Conservation (phyloP, 768 basidiomycete species). For the Russula abietina region DNA sequence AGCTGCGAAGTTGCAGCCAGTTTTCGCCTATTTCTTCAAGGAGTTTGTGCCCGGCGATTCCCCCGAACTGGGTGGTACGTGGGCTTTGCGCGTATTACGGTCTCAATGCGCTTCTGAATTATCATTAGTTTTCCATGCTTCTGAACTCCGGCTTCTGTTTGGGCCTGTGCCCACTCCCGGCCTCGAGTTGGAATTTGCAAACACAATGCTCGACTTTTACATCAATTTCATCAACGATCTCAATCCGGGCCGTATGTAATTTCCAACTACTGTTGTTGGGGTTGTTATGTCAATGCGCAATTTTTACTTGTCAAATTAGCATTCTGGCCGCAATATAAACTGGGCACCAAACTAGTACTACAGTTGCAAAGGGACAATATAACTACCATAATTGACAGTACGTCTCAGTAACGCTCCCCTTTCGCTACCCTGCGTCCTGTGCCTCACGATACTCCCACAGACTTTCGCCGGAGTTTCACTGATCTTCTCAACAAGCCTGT, state of each 20-base stretch:
- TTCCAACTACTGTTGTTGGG: background rate
- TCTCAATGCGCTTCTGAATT: background rate
- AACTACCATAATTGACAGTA: conserved; percentile 50
- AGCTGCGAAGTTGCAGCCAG: conserved; percentile 42
- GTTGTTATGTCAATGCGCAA: background rate
- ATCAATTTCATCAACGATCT: conserved; percentile 53
- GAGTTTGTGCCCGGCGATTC: conserved; percentile 54
- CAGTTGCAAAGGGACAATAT: conserved; percentile 49
- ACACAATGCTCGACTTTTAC: conserved; percentile 46
- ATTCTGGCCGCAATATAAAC: conserved; percentile 43
- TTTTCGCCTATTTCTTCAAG: conserved; percentile 50
- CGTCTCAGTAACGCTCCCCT: conserved; percentile 14
- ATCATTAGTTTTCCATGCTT: conserved; percentile 41
- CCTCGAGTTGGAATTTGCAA: conserved; percentile 42
- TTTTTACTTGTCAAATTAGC: conserved; percentile 30
- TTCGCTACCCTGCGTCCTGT: background rate
- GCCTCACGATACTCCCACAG: background rate
- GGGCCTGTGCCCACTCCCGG: conserved; percentile 40
- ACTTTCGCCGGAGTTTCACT: conserved; percentile 12
- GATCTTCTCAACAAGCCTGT: conserved; percentile 11
- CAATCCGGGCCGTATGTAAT: conserved; percentile 47
- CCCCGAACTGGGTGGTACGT: conserved; percentile 43
- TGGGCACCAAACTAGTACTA: conserved; percentile 35
- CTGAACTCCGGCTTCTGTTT: conserved; percentile 45
- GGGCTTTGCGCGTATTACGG: background rate